Conservation (phyloP, 78 protist genomes). For the Emiliania huxleyi region DNA sequence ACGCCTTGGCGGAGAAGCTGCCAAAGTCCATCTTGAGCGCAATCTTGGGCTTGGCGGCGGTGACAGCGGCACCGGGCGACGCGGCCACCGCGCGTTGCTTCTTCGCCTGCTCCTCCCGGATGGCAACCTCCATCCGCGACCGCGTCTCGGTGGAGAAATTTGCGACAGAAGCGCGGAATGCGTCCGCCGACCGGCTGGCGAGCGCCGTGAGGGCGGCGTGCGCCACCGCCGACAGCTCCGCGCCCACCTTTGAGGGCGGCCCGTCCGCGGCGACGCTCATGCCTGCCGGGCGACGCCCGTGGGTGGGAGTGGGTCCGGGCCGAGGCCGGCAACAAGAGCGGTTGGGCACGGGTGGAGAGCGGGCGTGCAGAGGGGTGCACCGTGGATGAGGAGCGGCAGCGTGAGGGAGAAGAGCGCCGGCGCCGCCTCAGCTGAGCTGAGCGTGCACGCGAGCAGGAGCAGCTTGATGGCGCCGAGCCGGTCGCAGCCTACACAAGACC, state of each 20-base stretch:
- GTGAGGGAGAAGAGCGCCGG: not conserved
- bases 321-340: no score
- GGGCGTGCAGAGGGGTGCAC: no score
- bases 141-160: not conserved
- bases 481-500: no score
- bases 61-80: not conserved
- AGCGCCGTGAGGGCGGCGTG: not conserved
- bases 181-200: not conserved
- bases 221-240: not conserved
- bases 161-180: not conserved
- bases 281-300: no score
- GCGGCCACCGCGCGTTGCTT: not conserved
- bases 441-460: not conserved
- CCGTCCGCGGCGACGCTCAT: not conserved
- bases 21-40: slow-evolving; percentile 12
- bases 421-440: not conserved
- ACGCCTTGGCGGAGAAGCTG: not conserved
- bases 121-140: not conserved
- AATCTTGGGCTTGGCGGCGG: not conserved
- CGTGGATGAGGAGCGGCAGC: not conserved
- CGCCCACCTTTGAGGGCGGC: not conserved
- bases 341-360: no score
- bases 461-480: not conserved
- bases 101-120: not conserved
- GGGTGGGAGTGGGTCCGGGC: no score